phyloP scores from a whole-genome alignment of 2,329 filamentous ascomycete species.

The Hymenoscyphus repandus region DNA sequence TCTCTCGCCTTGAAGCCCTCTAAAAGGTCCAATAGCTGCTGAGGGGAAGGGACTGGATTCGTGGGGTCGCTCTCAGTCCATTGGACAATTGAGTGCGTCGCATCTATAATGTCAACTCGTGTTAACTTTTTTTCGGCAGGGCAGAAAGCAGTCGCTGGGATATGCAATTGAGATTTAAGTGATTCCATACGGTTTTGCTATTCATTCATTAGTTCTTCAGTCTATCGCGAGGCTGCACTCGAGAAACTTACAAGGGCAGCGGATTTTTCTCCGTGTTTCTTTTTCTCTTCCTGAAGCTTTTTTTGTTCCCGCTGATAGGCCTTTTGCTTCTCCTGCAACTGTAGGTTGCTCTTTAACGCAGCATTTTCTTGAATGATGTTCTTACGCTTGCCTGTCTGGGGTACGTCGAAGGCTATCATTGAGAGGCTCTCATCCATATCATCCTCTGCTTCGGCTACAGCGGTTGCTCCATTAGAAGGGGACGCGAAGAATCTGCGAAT shows the following conservation, averaged over 20 bases:
- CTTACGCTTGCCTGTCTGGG: background rate
- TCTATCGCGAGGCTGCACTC: background rate
- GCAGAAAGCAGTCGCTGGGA: no score
- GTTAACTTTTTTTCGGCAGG: background rate
- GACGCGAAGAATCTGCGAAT: no score
- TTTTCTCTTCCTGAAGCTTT: no score
- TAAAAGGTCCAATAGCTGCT: constrained; percentile 8
- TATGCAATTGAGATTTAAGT: background rate
- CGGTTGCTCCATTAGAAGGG: no score
- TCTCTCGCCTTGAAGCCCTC: constrained; percentile 1
- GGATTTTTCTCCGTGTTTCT: no score
- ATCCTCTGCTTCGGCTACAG: no score
- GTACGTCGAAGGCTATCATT: background rate
- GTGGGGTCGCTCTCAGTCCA: constrained; percentile 2
- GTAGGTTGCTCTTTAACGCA: background rate
- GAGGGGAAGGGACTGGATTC: constrained; percentile 4
- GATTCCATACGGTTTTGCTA: background rate
- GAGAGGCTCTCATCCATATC: no score
- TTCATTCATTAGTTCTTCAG: background rate
- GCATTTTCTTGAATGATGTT: background rate
- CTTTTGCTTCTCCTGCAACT: no score
- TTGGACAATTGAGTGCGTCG: constrained; percentile 3
- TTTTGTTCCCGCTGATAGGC: no score
- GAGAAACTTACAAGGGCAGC: background rate
- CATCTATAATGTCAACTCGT: constrained; percentile 9